Evolutionary conservation across 2,329 filamentous ascomycete genomes (phyloP).

Genomic region (Verticillium nubilum): DNA sequence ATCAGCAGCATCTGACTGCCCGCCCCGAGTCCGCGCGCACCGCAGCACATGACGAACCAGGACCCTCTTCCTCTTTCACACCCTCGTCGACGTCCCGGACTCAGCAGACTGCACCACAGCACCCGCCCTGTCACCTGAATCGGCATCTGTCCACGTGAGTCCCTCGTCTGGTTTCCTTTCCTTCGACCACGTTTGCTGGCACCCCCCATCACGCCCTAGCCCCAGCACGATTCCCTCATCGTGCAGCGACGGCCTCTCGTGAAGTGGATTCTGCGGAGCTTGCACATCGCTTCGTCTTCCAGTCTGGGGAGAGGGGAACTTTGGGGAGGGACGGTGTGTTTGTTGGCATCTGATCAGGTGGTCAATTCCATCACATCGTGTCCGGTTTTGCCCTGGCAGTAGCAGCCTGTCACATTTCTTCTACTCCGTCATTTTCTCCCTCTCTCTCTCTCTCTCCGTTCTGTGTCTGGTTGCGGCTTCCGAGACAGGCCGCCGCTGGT

Average conservation of each 20-base stretch:
- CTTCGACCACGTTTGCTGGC: neutral
- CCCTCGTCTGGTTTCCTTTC: neutral
- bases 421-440: too few species aligned
- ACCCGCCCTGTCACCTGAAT: neutral
- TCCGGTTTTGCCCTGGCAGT: too few species aligned
- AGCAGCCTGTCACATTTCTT: neutral
- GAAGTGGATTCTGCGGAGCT: slow-evolving; percentile 3
- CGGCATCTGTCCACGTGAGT: neutral
- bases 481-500: neutral
- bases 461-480: neutral
- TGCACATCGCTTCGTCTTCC: neutral
- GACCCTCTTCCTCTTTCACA: neutral
- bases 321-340: neutral
- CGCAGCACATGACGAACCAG: neutral
- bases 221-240: neutral
- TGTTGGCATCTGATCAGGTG: slow-evolving; percentile 1
- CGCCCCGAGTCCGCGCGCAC: neutral
- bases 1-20: neutral
- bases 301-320: neutral
- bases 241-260: neutral
- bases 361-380: neutral
- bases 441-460: too few species aligned
- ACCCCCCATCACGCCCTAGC: neutral
- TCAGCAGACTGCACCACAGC: neutral
- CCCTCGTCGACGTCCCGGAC: neutral